These are phyloP conservation scores for Penicillium chermesinum DNA, from an alignment of 495 filamentous ascomycete genomes.

Conservation along the genomic window DNA sequence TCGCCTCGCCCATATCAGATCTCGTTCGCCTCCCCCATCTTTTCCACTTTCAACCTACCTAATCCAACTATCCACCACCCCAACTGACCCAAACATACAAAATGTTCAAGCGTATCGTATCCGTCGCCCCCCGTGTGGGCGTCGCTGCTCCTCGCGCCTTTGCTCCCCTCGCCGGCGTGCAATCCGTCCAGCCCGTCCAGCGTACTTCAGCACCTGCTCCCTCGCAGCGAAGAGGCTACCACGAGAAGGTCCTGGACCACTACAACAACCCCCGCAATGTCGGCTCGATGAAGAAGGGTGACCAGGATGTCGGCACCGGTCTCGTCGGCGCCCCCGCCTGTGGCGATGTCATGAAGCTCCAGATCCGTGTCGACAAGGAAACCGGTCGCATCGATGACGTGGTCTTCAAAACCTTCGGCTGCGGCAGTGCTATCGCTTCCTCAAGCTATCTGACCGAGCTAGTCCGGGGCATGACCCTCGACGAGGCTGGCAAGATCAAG, in stretches of 20 bases:
- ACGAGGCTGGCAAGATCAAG: constrained; percentile 82
- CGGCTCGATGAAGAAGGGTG: constrained; percentile 82
- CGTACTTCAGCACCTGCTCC: constrained; percentile 23
- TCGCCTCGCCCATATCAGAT: constrained; percentile 25
- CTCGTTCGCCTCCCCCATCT: constrained; percentile 5
- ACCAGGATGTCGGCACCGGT: constrained; percentile 88
- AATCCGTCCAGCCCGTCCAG: constrained; percentile 30
- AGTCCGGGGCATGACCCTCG: constrained; percentile 91
- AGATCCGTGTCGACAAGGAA: constrained; percentile 91
- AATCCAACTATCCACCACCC: neutral
- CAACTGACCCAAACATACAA: constrained; percentile 9
- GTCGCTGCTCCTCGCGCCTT: constrained; percentile 43
- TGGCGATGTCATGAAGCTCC: constrained; percentile 98
- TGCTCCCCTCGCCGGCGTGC: constrained; percentile 30
- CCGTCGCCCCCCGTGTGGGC: constrained; percentile 45
- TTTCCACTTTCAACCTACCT: neutral
- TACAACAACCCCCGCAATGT: constrained; percentile 93
- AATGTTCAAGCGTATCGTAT: constrained; percentile 52
- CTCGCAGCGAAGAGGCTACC: constrained; percentile 46
- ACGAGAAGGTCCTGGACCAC: constrained; percentile 84
- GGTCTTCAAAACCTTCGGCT: constrained; percentile 98
- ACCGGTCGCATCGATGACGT: constrained; percentile 89
- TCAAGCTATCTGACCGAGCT: constrained; percentile 89
- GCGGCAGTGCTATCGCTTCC: constrained; percentile 89
- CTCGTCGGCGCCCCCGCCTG: constrained; percentile 87